Conservation (phyloP, 176 grass and related monocot genomes). For the Carex myosuroides region DNA sequence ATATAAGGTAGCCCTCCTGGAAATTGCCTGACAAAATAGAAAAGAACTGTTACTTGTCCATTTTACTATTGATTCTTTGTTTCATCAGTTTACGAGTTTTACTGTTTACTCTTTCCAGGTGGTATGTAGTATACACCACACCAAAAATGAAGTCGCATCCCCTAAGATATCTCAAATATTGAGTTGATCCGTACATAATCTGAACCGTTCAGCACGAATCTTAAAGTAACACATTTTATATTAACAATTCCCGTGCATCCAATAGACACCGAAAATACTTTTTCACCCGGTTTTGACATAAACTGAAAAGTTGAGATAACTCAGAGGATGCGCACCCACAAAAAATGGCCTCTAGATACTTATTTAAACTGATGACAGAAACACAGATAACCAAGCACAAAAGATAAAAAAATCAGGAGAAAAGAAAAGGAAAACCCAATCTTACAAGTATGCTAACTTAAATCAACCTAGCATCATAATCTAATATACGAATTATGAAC, state of each 20-base stretch:
- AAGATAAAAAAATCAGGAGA: neutral
- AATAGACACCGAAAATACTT: too few relatives aligned
- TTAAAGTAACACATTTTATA: too few relatives aligned
- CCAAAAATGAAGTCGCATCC: neutral
- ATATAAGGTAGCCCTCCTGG: constrained; percentile 89
- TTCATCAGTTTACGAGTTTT: neutral
- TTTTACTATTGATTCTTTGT: neutral
- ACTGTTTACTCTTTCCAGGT: neutral
- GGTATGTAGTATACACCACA: neutral
- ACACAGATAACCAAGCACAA: neutral
- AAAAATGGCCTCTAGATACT: neutral
- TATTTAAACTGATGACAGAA: neutral
- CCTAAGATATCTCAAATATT: too few relatives aligned
- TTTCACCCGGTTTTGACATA: too few relatives aligned
- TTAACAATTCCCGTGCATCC: too few relatives aligned
- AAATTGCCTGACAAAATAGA: constrained; percentile 59
- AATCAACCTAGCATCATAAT: neutral
- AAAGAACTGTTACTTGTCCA: neutral
- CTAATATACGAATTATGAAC: neutral
- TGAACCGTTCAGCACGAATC: too few relatives aligned
- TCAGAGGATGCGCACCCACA: neutral
- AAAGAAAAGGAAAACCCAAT: neutral
- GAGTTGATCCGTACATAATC: too few relatives aligned
- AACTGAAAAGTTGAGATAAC: too few relatives aligned
- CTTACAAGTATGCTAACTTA: neutral